These are phyloP conservation scores for Colletotrichum euphorbiae DNA, from an alignment of 2,329 filamentous ascomycete genomes.

Conservation along the genomic window DNA sequence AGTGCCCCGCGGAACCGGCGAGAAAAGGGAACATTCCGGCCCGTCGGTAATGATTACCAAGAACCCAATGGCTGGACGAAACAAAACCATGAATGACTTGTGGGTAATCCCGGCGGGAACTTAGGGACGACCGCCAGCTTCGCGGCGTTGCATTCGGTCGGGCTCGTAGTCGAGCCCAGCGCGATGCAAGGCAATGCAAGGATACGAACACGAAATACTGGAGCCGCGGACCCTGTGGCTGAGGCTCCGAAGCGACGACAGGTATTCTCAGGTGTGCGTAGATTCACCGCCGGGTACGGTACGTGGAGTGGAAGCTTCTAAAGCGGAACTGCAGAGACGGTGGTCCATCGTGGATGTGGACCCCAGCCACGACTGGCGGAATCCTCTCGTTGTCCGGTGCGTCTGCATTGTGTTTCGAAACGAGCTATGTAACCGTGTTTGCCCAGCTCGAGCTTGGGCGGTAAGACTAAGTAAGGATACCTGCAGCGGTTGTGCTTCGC, in stretches of 20 bases:
- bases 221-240: conserved; percentile 18
- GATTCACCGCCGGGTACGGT: background rate
- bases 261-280: background rate
- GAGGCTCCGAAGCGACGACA: background rate
- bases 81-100: background rate
- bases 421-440: conserved; percentile 21
- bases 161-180: conserved; percentile 14
- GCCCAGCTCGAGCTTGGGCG: conserved; percentile 7
- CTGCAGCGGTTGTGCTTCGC: background rate
- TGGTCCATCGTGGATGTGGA: conserved; percentile 5
- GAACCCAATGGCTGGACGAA: background rate
- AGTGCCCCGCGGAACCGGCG: conserved; percentile 13
- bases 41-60: background rate
- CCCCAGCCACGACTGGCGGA: conserved; percentile 13
- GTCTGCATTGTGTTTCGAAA: conserved; percentile 23
- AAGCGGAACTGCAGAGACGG: conserved; percentile 2
- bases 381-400: conserved; percentile 24
- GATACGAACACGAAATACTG: conserved; percentile 38
- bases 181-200: conserved; percentile 21
- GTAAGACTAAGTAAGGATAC: conserved; percentile 18
- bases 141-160: conserved; percentile 22
- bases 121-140: conserved; percentile 5
- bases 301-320: background rate
- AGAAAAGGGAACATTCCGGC: conserved; percentile 18
- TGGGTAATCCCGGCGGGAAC: conserved; percentile 1